Evolutionary conservation across 2,329 filamentous ascomycete species (phyloP).

Genomic region (Aspergillus sergii): DNA sequence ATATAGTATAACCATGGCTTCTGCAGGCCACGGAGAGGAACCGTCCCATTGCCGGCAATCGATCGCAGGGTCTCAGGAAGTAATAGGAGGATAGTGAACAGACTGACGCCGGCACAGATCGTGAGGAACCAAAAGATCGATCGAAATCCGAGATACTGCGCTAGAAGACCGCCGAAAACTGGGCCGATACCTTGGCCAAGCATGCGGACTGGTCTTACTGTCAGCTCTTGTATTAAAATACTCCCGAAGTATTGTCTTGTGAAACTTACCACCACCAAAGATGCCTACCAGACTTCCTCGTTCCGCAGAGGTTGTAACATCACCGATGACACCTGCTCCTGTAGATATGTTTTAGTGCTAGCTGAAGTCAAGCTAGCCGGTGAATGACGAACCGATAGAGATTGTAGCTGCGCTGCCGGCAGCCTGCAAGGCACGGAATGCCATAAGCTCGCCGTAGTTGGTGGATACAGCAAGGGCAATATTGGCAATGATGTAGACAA

Average conservation of each 20-base stretch:
- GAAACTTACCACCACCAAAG: not conserved
- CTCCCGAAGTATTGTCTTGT: not conserved
- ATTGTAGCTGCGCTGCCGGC: slow-evolving; percentile 12
- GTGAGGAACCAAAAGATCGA: not conserved
- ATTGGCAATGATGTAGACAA: slow-evolving; percentile 52
- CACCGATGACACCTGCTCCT: slow-evolving; percentile 41
- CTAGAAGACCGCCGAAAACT: not conserved
- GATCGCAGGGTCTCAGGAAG: not conserved
- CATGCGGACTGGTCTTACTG: not conserved
- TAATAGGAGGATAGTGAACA: not conserved
- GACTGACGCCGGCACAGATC: not conserved
- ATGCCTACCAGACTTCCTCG: slow-evolving; percentile 42
- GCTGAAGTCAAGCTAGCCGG: too few species aligned
- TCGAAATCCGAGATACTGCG: not conserved
- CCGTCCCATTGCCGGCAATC: not conserved
- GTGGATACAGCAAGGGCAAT: slow-evolving; percentile 42
- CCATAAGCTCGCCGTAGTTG: slow-evolving; percentile 11
- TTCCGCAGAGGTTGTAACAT: slow-evolving; percentile 42
- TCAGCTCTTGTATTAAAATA: not conserved
- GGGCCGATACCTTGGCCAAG: not conserved
- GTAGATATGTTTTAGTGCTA: not conserved
- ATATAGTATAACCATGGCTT: not conserved
- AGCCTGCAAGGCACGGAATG: slow-evolving; percentile 9
- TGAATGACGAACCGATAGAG: slow-evolving; percentile 25
- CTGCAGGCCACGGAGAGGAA: not conserved